A percentile compares a stretch with the other conserved stretches of the same genome.
phyloP scores from a whole-genome alignment of 495 filamentous ascomycete genomes.

The Aspergillus carlsbadensis region DNA sequence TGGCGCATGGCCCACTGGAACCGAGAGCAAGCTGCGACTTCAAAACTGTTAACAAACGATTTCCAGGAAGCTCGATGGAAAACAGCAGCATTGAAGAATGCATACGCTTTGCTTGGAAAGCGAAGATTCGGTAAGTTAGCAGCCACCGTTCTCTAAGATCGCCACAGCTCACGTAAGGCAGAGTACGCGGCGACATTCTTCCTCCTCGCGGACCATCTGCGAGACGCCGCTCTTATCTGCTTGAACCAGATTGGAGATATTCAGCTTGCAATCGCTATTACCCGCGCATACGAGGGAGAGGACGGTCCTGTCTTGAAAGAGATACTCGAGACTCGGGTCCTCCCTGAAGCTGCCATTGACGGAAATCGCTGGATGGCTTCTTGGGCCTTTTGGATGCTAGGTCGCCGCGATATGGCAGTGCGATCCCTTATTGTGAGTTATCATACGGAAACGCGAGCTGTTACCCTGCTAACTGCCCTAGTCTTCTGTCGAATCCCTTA shows the following conservation, averaged over 20 bases:
- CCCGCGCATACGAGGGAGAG: conserved; percentile 87
- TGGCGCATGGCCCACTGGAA: conserved; percentile 97
- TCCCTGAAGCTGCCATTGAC: conserved; percentile 72
- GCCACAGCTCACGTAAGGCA: conserved; percentile 29
- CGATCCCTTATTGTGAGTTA: conserved; percentile 67
- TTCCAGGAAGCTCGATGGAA: conserved; percentile 85
- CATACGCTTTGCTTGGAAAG: conserved; percentile 93
- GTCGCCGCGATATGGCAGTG: conserved; percentile 79
- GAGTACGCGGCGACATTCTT: conserved; percentile 98
- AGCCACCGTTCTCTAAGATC: neutral
- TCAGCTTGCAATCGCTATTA: conserved; percentile 88
- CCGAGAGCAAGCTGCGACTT: conserved; percentile 77
- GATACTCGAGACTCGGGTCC: conserved; percentile 75
- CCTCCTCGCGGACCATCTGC: conserved; percentile 80
- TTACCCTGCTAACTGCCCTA: conserved; percentile 23
- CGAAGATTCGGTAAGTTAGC: conserved; percentile 70
- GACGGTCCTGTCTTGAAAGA: conserved; percentile 69
- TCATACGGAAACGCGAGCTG: neutral
- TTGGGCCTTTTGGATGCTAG: conserved; percentile 96
- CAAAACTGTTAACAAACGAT: conserved; percentile 76
- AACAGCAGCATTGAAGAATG: conserved; percentile 92
- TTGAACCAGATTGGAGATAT: conserved; percentile 81
- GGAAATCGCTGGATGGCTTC: conserved; percentile 93
- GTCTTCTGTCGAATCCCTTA: conserved; percentile 74
- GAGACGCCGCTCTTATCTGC: conserved; percentile 83